phyloP scores from a whole-genome alignment of 2,329 filamentous ascomycete species.

The Neofusicoccum sp. region DNA sequence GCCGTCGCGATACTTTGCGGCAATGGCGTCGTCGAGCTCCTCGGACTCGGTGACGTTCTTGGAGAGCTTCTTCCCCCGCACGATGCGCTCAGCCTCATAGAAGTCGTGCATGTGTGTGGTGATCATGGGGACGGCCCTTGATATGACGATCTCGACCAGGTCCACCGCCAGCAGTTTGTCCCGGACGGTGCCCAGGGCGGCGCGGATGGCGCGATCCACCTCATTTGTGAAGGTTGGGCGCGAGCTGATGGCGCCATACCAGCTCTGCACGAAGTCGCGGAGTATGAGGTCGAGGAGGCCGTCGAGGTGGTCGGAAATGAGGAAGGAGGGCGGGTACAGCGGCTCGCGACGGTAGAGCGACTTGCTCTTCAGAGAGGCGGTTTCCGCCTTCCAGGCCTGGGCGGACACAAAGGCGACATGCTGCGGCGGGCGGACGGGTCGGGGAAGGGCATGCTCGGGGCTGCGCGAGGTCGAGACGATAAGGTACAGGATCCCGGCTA shows the following conservation, averaged over 20 bases:
- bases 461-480: conserved; percentile 60
- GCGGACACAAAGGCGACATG: conserved; percentile 60
- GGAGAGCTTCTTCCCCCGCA: conserved; percentile 84
- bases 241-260: conserved; percentile 84
- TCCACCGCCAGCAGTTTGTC: conserved; percentile 74
- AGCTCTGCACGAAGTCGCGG: conserved; percentile 81
- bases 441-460: conserved; percentile 30
- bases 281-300: conserved; percentile 72
- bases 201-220: conserved; percentile 76
- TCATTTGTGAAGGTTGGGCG: conserved; percentile 80
- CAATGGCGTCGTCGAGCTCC: conserved; percentile 91
- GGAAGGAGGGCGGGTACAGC: conserved; percentile 72
- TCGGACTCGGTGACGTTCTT: conserved; percentile 92
- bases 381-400: conserved; percentile 68
- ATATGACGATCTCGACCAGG: conserved; percentile 78
- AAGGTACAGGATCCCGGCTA: conserved; percentile 57
- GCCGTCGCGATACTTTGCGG: conserved; percentile 87
- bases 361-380: conserved; percentile 62
- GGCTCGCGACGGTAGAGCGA: conserved; percentile 66
- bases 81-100: conserved; percentile 80
- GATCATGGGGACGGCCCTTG: conserved; percentile 79
- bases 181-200: conserved; percentile 67
- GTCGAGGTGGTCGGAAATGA: conserved; percentile 78
- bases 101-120: conserved; percentile 89
- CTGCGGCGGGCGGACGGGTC: conserved; percentile 27